phyloP scores from a whole-genome alignment of 1,284 basidiomycete genomes.

The Ustilago trichophora region DNA sequence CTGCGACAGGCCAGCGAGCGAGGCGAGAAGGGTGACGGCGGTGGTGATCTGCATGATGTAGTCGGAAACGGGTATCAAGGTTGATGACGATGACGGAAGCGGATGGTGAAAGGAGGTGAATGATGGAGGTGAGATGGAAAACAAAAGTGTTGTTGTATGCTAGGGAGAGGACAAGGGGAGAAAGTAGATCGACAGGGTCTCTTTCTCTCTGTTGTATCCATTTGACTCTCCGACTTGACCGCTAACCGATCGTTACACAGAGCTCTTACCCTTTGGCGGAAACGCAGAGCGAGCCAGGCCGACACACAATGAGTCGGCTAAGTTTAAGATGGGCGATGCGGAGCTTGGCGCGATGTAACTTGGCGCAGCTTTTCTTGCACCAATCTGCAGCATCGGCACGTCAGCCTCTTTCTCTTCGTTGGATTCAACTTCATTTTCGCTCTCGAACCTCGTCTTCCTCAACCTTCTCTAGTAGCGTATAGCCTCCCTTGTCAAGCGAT shows the following conservation, averaged over 20 bases:
- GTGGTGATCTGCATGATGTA: constrained; percentile 22
- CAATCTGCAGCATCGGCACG: too few relatives aligned
- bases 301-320: too few relatives aligned
- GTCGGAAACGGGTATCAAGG: too few relatives aligned
- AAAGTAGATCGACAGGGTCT: constrained; percentile 26
- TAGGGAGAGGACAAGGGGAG: not conserved
- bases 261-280: not conserved
- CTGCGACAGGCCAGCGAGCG: constrained; percentile 21
- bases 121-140: constrained; percentile 2
- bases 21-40: constrained; percentile 22
- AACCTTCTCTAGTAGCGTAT: too few relatives aligned
- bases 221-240: not conserved
- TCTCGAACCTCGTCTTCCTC: too few relatives aligned
- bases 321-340: too few relatives aligned
- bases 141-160: too few relatives aligned
- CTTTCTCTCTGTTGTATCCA: not conserved
- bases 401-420: too few relatives aligned
- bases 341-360: too few relatives aligned
- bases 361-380: too few relatives aligned
- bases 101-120: not conserved
- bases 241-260: not conserved
- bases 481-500: too few relatives aligned
- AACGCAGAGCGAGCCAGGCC: too few relatives aligned
- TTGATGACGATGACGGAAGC: not conserved
- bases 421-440: constrained; percentile 1